Evolutionary conservation across 805 yeast species (phyloP), one percentile per base, ranked within the genome.

Genomic region (Candida ulmi): DNA sequence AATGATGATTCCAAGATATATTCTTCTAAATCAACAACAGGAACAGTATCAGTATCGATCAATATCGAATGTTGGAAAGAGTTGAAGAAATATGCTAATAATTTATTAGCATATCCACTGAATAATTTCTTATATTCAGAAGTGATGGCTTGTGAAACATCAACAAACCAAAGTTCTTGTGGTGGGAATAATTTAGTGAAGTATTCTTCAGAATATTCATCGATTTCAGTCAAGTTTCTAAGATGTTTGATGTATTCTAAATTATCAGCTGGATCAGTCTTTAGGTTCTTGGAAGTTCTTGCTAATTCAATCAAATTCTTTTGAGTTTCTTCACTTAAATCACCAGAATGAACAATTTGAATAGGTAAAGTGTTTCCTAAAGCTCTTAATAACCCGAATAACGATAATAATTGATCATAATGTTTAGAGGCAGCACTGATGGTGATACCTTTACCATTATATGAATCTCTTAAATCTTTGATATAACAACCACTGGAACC

Each of bases 11-110:
- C 45, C 57, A 69, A 62, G 25, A 65, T 55, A 12, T 50, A 55
- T 2, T 58, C 52, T 2, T 66, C 63, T 1, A 63, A 43, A 40
- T 73, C 70, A 2, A 65, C 55, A 30, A 71, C 53, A 1, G 72
- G 59, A 2, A 74, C 72, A 0, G 72, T 60, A 51, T 76, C 82
- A 3, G 78, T 70, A 52, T 77, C 83, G 23, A 77, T 39, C 23
- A 77, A 58, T 9, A 76, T 55, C 28, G 68, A 60, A 45, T 75
- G 74, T 38, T 68, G 63, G 47, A 76, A 77, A 12, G 76, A 62
- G 44, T 61, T 68, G 58, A 73, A 74, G 36, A 73, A 48, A 12
- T 65, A 61, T 1, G 78, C 77, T 16, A 73, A 45, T 36, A 74
- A 61, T 47, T 75, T 75, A 49, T 66, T 71, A n/a, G 65, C 68